Evolutionary conservation across 208 protist species (phyloP).

Genomic region (Wallacemonas sp.): DNA sequence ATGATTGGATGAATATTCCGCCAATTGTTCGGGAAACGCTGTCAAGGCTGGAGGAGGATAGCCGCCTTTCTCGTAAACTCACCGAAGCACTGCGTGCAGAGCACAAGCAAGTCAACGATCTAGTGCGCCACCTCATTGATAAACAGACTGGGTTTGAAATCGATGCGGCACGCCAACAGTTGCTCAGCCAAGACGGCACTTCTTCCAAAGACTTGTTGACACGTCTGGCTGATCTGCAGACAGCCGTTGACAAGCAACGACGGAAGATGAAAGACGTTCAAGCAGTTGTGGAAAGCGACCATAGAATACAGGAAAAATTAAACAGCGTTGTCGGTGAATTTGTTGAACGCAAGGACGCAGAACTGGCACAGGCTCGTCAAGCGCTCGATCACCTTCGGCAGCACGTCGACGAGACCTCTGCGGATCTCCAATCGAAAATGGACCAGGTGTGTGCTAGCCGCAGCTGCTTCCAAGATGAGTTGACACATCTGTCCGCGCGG

Average conservation of each 20-base stretch:
- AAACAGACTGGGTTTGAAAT: constrained; percentile 62
- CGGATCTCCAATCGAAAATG: not conserved
- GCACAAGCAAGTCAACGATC: constrained; percentile 39
- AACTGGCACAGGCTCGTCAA: not conserved
- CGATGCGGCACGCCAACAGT: constrained; percentile 25
- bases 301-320: constrained; percentile 4
- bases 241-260: not conserved
- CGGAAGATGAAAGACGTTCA: constrained; percentile 4
- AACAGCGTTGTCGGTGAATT: constrained; percentile 1
- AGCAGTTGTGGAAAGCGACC: not conserved
- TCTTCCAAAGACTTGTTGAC: not conserved
- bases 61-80: constrained; percentile 19
- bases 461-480: not conserved
- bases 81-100: constrained; percentile 36
- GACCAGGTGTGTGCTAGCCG: not conserved
- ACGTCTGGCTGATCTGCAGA: not conserved
- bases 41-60: constrained; percentile 51
- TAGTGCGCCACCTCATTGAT: constrained; percentile 43
- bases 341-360: not conserved
- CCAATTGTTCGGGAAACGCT: constrained; percentile 54
- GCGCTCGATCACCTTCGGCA: not conserved
- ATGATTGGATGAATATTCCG: constrained; percentile 82
- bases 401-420: not conserved
- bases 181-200: not conserved
- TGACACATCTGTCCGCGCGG: not conserved